These are phyloP conservation scores for Salix exigua DNA, from an alignment of 345 rosid genomes.

Conservation along the genomic window DNA sequence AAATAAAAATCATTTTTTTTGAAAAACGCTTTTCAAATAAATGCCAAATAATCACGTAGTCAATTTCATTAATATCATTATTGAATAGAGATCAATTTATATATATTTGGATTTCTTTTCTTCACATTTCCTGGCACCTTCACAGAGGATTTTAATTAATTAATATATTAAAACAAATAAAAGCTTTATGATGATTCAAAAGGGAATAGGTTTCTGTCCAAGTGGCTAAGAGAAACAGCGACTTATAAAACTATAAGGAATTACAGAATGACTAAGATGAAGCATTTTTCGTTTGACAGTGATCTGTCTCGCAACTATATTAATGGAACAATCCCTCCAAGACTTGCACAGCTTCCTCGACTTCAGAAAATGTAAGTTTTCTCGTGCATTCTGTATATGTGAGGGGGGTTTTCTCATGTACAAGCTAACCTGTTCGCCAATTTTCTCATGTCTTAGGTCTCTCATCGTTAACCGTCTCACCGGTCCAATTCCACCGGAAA, in stretches of 20 bases:
- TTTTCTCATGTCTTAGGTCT: conserved; percentile 34
- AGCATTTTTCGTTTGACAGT: conserved; percentile 29
- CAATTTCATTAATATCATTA: not conserved
- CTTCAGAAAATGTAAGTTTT: conserved; percentile 48
- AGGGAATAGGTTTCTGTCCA: not conserved
- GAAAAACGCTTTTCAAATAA: too few species aligned
- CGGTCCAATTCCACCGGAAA: conserved; percentile 56
- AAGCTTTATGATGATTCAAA: too few species aligned
- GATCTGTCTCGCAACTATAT: conserved; percentile 69
- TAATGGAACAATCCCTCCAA: conserved; percentile 60
- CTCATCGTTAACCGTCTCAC: conserved; percentile 57
- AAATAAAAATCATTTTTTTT: too few species aligned
- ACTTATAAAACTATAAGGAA: not conserved
- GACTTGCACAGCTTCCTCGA: conserved; percentile 39
- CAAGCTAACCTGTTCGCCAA: not conserved
- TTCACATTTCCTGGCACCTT: not conserved
- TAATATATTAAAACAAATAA: too few species aligned
- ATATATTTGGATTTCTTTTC: not conserved
- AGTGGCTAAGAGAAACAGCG: not conserved
- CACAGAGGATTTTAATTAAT: not conserved
- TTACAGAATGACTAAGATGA: not conserved
- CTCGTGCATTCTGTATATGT: not conserved
- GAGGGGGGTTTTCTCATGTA: not conserved
- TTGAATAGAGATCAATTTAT: not conserved
- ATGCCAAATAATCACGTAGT: too few species aligned